Evolutionary conservation across 2,329 filamentous ascomycete species (phyloP).

Genomic region (Paraphoma sp.): DNA sequence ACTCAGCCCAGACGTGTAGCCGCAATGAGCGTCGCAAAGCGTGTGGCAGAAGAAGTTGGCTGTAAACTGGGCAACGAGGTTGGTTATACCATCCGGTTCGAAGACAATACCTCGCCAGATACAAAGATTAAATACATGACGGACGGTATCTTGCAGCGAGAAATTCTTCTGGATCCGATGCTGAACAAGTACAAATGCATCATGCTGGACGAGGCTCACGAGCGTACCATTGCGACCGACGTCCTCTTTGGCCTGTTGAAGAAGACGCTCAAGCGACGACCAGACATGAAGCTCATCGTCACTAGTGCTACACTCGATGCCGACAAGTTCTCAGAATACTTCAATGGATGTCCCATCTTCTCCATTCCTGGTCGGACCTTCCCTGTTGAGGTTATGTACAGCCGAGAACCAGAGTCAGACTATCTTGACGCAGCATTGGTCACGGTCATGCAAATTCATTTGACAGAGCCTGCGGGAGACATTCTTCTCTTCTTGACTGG

Average conservation of each 20-base stretch:
- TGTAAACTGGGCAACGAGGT: constrained; percentile 92
- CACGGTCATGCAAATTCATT: constrained; percentile 97
- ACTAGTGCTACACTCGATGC: constrained; percentile 98
- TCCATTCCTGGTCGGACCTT: constrained; percentile 94
- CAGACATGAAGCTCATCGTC: constrained; percentile 97
- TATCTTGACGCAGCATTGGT: constrained; percentile 94
- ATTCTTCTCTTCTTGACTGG: constrained; percentile 97
- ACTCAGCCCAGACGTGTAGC: constrained; percentile 97
- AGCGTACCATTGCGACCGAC: constrained; percentile 95
- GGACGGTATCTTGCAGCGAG: constrained; percentile 95
- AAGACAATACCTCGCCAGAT: constrained; percentile 87
- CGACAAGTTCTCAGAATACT: constrained; percentile 96
- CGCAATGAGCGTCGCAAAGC: constrained; percentile 97
- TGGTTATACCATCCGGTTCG: constrained; percentile 98
- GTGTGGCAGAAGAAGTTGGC: constrained; percentile 97
- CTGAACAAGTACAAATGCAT: constrained; percentile 95
- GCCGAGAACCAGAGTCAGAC: constrained; percentile 90
- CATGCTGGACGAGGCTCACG: constrained; percentile 98
- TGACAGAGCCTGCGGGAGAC: constrained; percentile 90
- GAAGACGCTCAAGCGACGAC: constrained; percentile 79
- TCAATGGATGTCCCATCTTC: constrained; percentile 95
- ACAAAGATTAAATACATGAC: constrained; percentile 99
- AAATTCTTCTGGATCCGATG: constrained; percentile 95
- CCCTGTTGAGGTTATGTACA: constrained; percentile 96
- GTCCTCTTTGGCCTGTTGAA: constrained; percentile 97